A percentile compares a stretch with the other conserved stretches of the same genome.
Conservation (phyloP, 352 stramenopile species). For the Pythium grandisporangium region DNA sequence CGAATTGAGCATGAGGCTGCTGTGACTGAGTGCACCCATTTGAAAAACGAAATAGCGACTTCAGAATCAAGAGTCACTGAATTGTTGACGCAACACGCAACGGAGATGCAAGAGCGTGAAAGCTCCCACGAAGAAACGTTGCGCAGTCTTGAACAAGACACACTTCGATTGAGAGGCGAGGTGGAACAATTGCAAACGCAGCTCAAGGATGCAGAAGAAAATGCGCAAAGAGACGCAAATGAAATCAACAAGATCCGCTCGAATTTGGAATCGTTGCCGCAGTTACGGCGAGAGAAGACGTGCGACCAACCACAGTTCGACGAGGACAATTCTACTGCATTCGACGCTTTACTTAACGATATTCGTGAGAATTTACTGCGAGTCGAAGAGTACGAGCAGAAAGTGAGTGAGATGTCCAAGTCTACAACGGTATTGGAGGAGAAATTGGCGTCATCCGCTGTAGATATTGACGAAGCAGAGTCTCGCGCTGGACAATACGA, state of each 20-base stretch:
- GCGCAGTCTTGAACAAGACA: no score
- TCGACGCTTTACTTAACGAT: neutral
- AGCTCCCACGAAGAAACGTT: no score
- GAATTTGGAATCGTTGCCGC: no score
- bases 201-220: conserved; percentile 4
- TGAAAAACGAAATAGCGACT: no score
- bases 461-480: neutral
- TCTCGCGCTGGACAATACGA: conserved; percentile 1
- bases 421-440: conserved; percentile 6
- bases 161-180: neutral
- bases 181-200: conserved; percentile 4
- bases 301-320: conserved; percentile 1
- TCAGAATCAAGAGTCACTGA: no score
- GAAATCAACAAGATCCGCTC: conserved; percentile 1
- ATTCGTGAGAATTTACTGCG: neutral
- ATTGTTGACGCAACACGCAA: no score
- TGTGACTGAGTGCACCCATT: no score
- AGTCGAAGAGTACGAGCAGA: conserved; percentile 1
- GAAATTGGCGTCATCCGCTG: neutral
- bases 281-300: no score
- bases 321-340: conserved; percentile 1
- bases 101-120: no score
- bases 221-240: neutral
- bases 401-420: conserved; percentile 4
- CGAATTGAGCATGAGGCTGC: no score